Evolutionary conservation across 2,329 filamentous ascomycete genomes (phyloP), one percentile per base, ranked within the genome.

Genomic region (Cladosporium phlei): DNA sequence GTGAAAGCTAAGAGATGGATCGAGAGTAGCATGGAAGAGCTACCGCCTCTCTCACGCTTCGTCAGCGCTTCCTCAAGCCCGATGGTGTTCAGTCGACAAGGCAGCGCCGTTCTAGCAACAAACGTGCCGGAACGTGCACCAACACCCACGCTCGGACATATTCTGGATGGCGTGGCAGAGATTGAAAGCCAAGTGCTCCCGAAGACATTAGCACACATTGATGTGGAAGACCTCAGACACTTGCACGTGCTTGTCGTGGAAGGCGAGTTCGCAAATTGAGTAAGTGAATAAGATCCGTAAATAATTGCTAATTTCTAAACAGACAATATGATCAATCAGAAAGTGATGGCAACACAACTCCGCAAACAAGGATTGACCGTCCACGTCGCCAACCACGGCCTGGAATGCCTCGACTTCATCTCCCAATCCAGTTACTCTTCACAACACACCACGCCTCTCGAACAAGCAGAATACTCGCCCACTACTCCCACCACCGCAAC

Each of bases 1-100:
- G 72, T 85, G 58, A 79, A 78, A 55, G 74, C 42, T 3, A 45
- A 45, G 32, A 27, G 42, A 28, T 45, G 37, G 46, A 12, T 40
- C 17, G 21, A 34, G 9, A 38, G 16, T 5, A 25, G 27, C 21
- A 12, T 8, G 22, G 38, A 39, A 22, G 29, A 37, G 11, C 42
- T 12, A 8, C 16, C 32, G 10, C 12, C 30, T 5, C 42, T 45
- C 8, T 50, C 35, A 17, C 42, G 33, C 7, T 59, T 54, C 34
- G 49, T 51, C 3, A 60, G 57, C 34, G 50, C 55, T 14, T 55
- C 59, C 3, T 53, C 56, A 2, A 58, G 53, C 34, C 57, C 58
- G 1, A 51, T 58, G 25, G 54, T 48, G 1, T 60, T 49, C 45
- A 55, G 45, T 25, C 48, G 57, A 24, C 38, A 52, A 35, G 57